phyloP scores from a whole-genome alignment of 306 rosid genomes.

The Quercus dentata region DNA sequence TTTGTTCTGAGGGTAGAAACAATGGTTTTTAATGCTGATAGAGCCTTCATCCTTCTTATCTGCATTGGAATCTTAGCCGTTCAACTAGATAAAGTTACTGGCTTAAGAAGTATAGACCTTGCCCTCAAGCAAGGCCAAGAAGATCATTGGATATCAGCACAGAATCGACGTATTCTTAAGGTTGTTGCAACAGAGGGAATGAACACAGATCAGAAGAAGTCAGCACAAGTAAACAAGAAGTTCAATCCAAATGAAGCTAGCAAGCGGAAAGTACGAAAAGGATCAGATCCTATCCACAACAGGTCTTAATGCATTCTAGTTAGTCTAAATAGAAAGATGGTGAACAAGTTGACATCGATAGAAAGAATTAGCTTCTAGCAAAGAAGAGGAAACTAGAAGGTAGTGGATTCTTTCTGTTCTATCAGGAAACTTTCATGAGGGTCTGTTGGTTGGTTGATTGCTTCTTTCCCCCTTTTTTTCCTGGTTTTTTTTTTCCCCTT shows the following conservation, averaged over 20 bases:
- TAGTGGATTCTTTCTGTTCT: slow-evolving; percentile 31
- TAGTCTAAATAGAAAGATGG: slow-evolving; percentile 28
- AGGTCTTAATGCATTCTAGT: slow-evolving; percentile 34
- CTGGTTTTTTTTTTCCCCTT: not conserved
- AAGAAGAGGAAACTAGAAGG: slow-evolving; percentile 41
- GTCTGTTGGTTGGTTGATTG: slow-evolving; percentile 32
- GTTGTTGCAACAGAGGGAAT: slow-evolving; percentile 31
- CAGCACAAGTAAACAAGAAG: slow-evolving; percentile 32
- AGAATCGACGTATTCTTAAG: slow-evolving; percentile 37
- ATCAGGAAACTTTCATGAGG: slow-evolving; percentile 30
- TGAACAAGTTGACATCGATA: slow-evolving; percentile 33
- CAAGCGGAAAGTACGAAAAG: slow-evolving; percentile 77
- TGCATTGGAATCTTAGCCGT: slow-evolving; percentile 53
- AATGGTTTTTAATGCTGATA: slow-evolving; percentile 52
- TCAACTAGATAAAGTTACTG: slow-evolving; percentile 42
- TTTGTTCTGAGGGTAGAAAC: slow-evolving; percentile 36
- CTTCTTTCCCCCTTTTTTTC: slow-evolving; percentile 15
- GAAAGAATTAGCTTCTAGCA: slow-evolving; percentile 22
- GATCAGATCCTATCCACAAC: slow-evolving; percentile 98
- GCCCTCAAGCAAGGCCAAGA: slow-evolving; percentile 43
- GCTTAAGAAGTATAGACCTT: slow-evolving; percentile 45
- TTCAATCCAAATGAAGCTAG: slow-evolving; percentile 72
- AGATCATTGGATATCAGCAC: slow-evolving; percentile 28
- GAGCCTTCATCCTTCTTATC: slow-evolving; percentile 47
- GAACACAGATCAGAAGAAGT: slow-evolving; percentile 35